Base-by-base conservation (phyloP, 2,329 filamentous ascomycete species). In the Penicillium digitatum region DNA sequence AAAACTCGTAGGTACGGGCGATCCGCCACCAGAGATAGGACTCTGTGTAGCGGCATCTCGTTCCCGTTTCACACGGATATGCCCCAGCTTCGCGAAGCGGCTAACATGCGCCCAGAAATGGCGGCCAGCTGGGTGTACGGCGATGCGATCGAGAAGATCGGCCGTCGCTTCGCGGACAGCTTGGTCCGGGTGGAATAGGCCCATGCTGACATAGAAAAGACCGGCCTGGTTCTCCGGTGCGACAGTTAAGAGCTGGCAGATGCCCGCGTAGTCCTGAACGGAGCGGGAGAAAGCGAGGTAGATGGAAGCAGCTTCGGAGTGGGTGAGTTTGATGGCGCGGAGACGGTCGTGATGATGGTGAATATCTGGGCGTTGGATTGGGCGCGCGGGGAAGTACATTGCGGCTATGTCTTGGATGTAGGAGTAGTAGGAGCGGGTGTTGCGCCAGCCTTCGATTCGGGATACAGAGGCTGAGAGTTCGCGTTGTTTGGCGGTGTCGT, bases 401-500 rank as follows among this genome's bases (percentile, higher is more conserved):
- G 71, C 64, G 20, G 74, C 72, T n/a, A 75, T 71, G 55, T 76
- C 89, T 78, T 95, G 90, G 60, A 97, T 93, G 69, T 90, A 97
- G 62, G 89, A 91, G 75, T 95, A 96, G 70, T 99, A 99, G 67
- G 90, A 95, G 57, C 94, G 82, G 1, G 94, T 97, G 61, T 90
- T 95, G 63, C 94, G 86, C 94, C 94, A 99, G 54, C 93, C 94
- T 76, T 99, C 94, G 58, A 99, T 95, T 54, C 94, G 83, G 54
- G 89, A 90, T 44, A 94, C 90, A 58, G 95, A 96, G 3, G 91
- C 93, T 16, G 91, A 89, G 35, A 99, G 82, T 74, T 99, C 94
- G 65, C 87, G 87, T 65, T 88, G 82, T 73, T 90, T 93, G 8
- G 87, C 82, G 38, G 80, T 78, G 53, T 96, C 90, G 65, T 96